Base-by-base conservation (phyloP, 2,329 filamentous ascomycete genomes). In the Phialemoniopsis sp. region DNA sequence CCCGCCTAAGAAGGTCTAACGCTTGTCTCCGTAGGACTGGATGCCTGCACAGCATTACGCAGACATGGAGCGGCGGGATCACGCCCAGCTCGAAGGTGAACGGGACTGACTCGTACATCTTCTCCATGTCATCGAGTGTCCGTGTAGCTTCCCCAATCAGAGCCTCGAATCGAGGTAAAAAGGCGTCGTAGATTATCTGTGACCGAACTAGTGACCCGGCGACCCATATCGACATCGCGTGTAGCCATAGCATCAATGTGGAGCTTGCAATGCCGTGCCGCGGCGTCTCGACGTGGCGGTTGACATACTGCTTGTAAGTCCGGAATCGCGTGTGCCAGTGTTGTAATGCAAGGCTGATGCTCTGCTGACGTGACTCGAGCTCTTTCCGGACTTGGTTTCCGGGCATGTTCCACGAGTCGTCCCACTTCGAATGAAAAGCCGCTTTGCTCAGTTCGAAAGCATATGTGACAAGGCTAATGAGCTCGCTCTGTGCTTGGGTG, bases 51-150 rank as follows among this genome's bases (percentile, higher is more conserved):
- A 30, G 31, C 5, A 40, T 32, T 8, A 30, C 9, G 6, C 32
- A 17, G 32, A 32, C 34, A 19, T 39, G 35, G 3, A 39, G 26
- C 17, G 32, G 32, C n/a, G 33, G 38, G 14, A 36, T 40, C 4
- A 36, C 13, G 32, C 38, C 38, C 38, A 39, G 34, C n/a, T 39
- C 38, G 14, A 40, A 36, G 3, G 33, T 36, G 13, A 40, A 40
- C 13, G 34, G 17, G 8, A 5, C 8, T 6, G 29, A 29, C 29
- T 7, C 10, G 10, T 21, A 9, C 13, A 33, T 28, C 7, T 4
- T 12, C 30, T 14, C 21, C 32, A 39, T 30, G 15, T 19, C 31
- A 9, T n/a, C n/a, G n/a, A n/a, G n/a, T n/a, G n/a, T n/a, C n/a
- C n/a, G 5, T 6, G 26, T 29, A 3, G 29, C 38, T 19, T 40